These are phyloP conservation scores for Neurospora sp. DNA, from an alignment of 495 filamentous ascomycete genomes.

Conservation along the genomic window DNA sequence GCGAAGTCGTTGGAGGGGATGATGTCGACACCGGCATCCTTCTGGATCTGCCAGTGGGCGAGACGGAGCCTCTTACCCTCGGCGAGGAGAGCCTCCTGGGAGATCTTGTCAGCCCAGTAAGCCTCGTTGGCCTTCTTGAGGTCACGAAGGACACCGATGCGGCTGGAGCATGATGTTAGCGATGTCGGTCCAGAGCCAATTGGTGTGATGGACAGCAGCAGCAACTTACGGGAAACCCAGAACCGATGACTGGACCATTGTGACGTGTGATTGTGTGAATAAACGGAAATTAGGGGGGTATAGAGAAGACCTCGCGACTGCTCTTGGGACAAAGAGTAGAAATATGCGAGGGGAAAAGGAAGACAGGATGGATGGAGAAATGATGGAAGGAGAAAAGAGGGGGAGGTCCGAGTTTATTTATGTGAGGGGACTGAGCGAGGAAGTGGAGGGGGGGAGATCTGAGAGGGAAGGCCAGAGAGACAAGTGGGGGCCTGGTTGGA, in stretches of 20 bases:
- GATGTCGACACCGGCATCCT: slow-evolving; percentile 89
- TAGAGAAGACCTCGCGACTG: neutral
- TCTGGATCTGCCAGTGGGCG: slow-evolving; percentile 98
- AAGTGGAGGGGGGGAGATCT: slow-evolving; percentile 4
- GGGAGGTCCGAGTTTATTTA: slow-evolving; percentile 1
- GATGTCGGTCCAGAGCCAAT: slow-evolving; percentile 50
- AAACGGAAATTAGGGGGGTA: neutral
- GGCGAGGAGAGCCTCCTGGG: slow-evolving; percentile 71
- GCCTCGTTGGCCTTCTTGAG: slow-evolving; percentile 99
- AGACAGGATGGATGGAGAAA: neutral
- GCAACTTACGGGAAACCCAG: slow-evolving; percentile 27
- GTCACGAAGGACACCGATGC: slow-evolving; percentile 96
- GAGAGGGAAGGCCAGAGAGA: slow-evolving; percentile 3
- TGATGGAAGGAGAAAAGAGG: slow-evolving; percentile 4
- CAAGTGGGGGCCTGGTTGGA: slow-evolving; percentile 2
- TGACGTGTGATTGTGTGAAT: slow-evolving; percentile 22
- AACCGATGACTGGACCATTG: slow-evolving; percentile 65
- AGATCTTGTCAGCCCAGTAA: slow-evolving; percentile 92
- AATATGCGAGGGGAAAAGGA: neutral
- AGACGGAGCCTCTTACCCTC: slow-evolving; percentile 94
- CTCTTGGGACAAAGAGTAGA: neutral
- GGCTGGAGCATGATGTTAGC: slow-evolving; percentile 28
- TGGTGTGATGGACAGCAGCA: neutral
- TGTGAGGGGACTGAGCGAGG: neutral
- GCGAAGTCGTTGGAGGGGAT: slow-evolving; percentile 99